Conservation (phyloP, 1,284 basidiomycete species). For the Ceratobasidium sp. region DNA sequence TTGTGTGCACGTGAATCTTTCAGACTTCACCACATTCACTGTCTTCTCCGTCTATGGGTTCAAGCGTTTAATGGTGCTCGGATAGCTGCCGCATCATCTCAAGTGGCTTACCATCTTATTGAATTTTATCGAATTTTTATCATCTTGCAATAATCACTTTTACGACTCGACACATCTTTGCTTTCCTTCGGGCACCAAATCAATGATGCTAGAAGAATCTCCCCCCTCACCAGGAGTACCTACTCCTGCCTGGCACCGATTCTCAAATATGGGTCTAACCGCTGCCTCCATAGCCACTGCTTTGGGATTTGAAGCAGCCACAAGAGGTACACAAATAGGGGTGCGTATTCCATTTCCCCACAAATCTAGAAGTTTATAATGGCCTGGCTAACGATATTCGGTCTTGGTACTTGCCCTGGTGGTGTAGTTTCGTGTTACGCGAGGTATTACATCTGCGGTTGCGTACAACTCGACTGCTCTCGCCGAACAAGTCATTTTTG, state of each 20-base stretch:
- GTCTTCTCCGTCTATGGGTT: not conserved
- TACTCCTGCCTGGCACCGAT: slow-evolving; percentile 31
- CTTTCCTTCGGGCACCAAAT: not conserved
- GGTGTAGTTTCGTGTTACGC: slow-evolving; percentile 73
- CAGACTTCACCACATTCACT: not conserved
- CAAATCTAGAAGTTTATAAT: not conserved
- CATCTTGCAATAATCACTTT: not conserved
- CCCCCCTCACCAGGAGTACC: slow-evolving; percentile 3
- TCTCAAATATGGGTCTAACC: slow-evolving; percentile 43
- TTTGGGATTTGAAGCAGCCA: slow-evolving; percentile 74
- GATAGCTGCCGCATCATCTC: not conserved
- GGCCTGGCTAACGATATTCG: not conserved
- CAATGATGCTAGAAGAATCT: not conserved
- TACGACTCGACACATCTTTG: not conserved
- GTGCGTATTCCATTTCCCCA: slow-evolving; percentile 59
- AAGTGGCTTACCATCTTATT: not conserved
- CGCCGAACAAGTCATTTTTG: slow-evolving; percentile 73
- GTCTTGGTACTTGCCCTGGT: not conserved
- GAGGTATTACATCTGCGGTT: slow-evolving; percentile 69
- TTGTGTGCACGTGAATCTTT: not conserved
- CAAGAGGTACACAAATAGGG: slow-evolving; percentile 73
- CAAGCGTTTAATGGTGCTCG: not conserved
- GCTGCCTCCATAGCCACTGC: slow-evolving; percentile 69
- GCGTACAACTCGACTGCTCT: slow-evolving; percentile 68
- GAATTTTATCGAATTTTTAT: not conserved